A percentile compares a stretch with the other conserved stretches of the same genome.
These are phyloP conservation scores for Populus pruinosa DNA, from an alignment of 345 rosid species.

Conservation along the genomic window DNA sequence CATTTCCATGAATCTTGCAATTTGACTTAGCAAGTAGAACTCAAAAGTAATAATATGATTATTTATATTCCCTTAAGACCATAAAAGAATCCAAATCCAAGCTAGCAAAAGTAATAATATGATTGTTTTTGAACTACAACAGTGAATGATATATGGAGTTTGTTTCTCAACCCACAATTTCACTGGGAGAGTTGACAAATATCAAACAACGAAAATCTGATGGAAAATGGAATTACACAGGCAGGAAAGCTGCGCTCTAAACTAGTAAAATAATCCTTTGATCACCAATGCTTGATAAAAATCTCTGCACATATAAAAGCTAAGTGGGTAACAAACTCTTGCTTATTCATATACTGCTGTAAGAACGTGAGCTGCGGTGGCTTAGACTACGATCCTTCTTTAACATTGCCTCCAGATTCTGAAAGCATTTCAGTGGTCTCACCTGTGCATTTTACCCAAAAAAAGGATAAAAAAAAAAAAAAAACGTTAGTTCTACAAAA, in stretches of 20 bases:
- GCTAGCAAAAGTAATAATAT: too few relatives aligned
- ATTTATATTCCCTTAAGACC: too few relatives aligned
- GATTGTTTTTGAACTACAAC: neutral
- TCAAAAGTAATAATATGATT: too few relatives aligned
- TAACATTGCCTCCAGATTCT: constrained; percentile 53
- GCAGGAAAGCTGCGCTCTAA: neutral
- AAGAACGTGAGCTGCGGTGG: constrained; percentile 51
- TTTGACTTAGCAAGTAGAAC: too few relatives aligned
- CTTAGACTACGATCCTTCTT: constrained; percentile 60
- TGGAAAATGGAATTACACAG: neutral
- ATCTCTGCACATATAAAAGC: constrained; percentile 8
- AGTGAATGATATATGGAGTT: neutral
- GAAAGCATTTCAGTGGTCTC: constrained; percentile 72
- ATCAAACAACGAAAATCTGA: neutral
- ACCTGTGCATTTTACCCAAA: constrained; percentile 36
- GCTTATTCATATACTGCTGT: constrained; percentile 25
- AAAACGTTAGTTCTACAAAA: neutral
- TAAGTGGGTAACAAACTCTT: neutral
- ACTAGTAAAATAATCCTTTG: neutral
- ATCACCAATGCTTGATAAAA: neutral
- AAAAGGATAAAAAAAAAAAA: neutral
- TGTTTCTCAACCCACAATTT: constrained; percentile 14
- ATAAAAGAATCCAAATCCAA: too few relatives aligned
- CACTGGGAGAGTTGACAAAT: neutral
- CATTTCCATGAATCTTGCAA: neutral